Conservation (phyloP, 768 basidiomycete genomes). For the Boletus eberwhitei region DNA sequence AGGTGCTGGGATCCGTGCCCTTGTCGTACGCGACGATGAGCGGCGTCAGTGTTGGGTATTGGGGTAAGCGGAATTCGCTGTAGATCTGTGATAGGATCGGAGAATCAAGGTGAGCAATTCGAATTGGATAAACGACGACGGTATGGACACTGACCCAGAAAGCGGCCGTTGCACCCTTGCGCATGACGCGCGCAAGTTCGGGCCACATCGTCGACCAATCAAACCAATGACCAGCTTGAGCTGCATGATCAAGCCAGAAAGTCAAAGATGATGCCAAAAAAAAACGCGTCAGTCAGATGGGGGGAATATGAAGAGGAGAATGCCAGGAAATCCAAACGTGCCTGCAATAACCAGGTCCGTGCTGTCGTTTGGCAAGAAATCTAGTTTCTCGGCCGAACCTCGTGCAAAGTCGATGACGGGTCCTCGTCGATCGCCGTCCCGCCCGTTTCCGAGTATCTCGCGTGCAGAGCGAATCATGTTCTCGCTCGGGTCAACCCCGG, state of each 20-base stretch:
- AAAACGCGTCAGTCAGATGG: background rate
- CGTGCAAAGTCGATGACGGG: conserved; percentile 31
- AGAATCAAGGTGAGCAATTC: background rate
- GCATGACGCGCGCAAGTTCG: conserved; percentile 58
- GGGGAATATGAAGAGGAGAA: background rate
- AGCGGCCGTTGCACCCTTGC: conserved; percentile 61
- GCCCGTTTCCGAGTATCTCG: conserved; percentile 6
- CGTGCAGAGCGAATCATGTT: conserved; percentile 64
- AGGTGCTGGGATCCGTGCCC: background rate
- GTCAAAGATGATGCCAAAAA: background rate
- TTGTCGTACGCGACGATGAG: conserved; percentile 1
- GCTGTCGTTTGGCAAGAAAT: conserved; percentile 43
- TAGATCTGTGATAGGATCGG: background rate
- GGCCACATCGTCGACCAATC: conserved; percentile 70
- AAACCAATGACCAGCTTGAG: conserved; percentile 83
- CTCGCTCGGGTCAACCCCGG: conserved; percentile 72
- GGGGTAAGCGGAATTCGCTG: conserved; percentile 5
- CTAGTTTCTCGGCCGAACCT: conserved; percentile 53
- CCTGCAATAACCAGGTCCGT: conserved; percentile 72
- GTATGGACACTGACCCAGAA: conserved; percentile 55
- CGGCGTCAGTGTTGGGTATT: background rate
- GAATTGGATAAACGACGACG: background rate
- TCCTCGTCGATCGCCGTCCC: conserved; percentile 4
- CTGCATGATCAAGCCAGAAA: conserved; percentile 31
- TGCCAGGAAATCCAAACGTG: conserved; percentile 23